Conservation (phyloP, 139 green algal genomes). For the Trebouxia sp. region DNA sequence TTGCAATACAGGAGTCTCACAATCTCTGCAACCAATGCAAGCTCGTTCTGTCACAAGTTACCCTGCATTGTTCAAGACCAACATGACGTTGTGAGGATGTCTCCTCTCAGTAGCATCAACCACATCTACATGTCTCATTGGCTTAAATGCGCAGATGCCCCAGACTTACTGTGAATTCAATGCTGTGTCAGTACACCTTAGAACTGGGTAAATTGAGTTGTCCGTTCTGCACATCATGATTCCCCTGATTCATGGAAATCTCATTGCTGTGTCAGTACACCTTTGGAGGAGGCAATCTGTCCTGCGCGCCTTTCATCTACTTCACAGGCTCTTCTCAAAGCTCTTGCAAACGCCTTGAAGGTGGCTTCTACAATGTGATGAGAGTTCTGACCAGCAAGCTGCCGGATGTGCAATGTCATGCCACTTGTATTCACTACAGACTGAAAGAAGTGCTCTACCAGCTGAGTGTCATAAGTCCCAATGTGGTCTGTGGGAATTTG, state of each 20-base stretch:
- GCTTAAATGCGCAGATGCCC: no score
- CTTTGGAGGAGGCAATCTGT: conserved; percentile 86
- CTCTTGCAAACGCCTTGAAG: conserved; percentile 98
- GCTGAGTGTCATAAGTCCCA: conserved; percentile 91
- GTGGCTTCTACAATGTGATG: conserved; percentile 99
- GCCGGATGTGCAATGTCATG: conserved; percentile 91
- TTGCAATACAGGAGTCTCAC: no score
- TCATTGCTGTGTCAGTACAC: conserved; percentile 92
- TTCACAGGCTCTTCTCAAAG: conserved; percentile 88
- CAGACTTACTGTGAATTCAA: not conserved
- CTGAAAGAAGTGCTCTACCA: conserved; percentile 98
- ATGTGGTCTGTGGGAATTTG: conserved; percentile 89
- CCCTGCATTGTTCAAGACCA: no score
- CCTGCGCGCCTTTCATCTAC: conserved; percentile 80
- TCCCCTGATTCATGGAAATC: no score
- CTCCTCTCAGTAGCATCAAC: no score
- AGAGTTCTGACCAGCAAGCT: conserved; percentile 90
- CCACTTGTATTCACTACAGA: conserved; percentile 90
- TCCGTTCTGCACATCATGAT: no score
- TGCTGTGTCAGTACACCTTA: not conserved
- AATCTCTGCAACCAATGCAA: no score
- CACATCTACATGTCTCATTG: no score
- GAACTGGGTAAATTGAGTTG: not conserved
- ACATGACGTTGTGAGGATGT: no score
- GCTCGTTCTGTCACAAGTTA: no score